Evolutionary conservation across 345 rosid species (phyloP).

Genomic region (Rhodamnia argentea): DNA sequence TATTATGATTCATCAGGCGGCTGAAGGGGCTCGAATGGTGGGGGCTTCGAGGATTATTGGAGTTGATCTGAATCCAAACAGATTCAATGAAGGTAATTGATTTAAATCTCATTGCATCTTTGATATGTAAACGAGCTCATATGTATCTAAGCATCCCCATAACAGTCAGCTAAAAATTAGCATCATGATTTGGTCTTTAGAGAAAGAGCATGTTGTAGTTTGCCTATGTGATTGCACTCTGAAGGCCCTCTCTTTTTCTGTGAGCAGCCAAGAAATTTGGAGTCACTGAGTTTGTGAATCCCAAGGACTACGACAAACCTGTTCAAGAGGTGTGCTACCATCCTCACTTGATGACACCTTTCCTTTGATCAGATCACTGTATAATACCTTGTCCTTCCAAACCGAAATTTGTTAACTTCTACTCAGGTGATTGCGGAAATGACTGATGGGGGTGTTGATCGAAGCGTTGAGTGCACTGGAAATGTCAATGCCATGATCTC

Average conservation of each 20-base stretch:
- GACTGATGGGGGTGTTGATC: constrained; percentile 75
- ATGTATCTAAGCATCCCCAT: neutral
- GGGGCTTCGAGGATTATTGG: constrained; percentile 32
- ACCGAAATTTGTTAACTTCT: neutral
- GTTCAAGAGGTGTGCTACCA: constrained; percentile 20
- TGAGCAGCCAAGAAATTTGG: constrained; percentile 39
- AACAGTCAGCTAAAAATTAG: neutral
- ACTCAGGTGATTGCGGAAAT: constrained; percentile 58
- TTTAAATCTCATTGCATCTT: neutral
- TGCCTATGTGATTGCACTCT: neutral
- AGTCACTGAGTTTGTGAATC: constrained; percentile 32
- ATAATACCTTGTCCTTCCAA: neutral
- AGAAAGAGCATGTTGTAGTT: neutral
- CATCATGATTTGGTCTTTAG: neutral
- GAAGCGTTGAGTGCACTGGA: constrained; percentile 76
- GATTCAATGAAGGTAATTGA: constrained; percentile 16
- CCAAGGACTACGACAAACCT: constrained; percentile 23
- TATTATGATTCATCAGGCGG: constrained; percentile 8
- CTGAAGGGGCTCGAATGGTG: constrained; percentile 26
- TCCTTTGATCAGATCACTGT: neutral
- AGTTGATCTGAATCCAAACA: constrained; percentile 22
- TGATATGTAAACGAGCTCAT: neutral
- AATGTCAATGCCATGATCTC: constrained; percentile 67
- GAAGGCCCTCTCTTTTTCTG: neutral
- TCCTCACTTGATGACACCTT: neutral